Conservation (phyloP, 2,329 filamentous ascomycete genomes). For the Coniochaeta sp. region DNA sequence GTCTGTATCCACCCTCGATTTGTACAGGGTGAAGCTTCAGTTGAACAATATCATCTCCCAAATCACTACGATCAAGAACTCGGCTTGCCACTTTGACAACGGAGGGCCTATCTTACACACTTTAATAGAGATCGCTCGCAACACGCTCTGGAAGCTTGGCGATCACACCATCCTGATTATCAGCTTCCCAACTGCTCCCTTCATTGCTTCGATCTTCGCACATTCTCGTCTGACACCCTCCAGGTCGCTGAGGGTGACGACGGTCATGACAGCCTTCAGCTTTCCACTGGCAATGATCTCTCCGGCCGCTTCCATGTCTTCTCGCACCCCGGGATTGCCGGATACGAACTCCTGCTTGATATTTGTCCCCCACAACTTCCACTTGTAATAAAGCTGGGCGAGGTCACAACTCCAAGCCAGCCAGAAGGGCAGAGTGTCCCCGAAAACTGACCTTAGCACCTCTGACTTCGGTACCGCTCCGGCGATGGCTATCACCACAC, state of each 20-base stretch:
- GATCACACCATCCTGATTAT: neutral
- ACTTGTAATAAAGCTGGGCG: conserved; percentile 30
- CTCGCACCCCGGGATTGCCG: conserved; percentile 28
- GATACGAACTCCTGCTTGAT: conserved; percentile 38
- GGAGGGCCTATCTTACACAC: no score
- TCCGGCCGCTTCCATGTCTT: conserved; percentile 33
- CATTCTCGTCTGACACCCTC: conserved; percentile 32
- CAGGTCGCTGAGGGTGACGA: conserved; percentile 33
- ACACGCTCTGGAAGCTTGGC: no score
- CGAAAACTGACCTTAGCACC: conserved; percentile 22
- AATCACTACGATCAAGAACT: no score
- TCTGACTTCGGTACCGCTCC: conserved; percentile 23
- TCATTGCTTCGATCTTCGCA: conserved; percentile 28
- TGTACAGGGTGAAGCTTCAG: no score
- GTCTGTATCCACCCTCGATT: no score
- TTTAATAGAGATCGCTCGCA: no score
- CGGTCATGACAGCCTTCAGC: conserved; percentile 32
- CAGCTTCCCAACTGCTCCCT: conserved; percentile 34
- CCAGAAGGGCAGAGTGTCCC: conserved; percentile 25
- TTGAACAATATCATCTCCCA: no score
- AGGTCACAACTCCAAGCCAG: conserved; percentile 17
- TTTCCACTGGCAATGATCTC: conserved; percentile 32
- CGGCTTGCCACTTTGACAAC: no score
- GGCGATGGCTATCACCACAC: conserved; percentile 32
- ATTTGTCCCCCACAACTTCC: conserved; percentile 33